A percentile compares a stretch with the other conserved stretches of the same genome.
These are phyloP conservation scores for Pseudogymnoascus sp. DNA, from an alignment of 2,329 filamentous ascomycete genomes.

Conservation along the genomic window DNA sequence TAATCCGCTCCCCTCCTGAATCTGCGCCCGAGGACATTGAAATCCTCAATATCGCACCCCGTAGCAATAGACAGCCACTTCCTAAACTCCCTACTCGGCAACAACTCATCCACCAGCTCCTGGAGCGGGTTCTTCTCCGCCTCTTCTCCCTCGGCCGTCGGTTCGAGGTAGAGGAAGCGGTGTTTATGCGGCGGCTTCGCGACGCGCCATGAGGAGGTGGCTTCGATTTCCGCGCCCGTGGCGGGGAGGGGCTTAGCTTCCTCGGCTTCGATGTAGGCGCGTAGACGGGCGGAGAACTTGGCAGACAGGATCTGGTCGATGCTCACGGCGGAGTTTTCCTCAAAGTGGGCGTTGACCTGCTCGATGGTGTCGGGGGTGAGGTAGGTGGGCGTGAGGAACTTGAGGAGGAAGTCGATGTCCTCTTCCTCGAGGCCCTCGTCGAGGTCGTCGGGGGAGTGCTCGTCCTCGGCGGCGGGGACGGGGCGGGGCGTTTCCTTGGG, in stretches of 20 bases:
- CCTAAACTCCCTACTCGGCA: slow-evolving; percentile 78
- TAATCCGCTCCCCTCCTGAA: slow-evolving; percentile 88
- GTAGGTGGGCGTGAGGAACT: slow-evolving; percentile 85
- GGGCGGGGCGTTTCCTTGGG: slow-evolving; percentile 55
- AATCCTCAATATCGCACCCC: slow-evolving; percentile 61
- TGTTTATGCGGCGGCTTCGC: slow-evolving; percentile 92
- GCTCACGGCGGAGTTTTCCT: slow-evolving; percentile 75
- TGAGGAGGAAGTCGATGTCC: slow-evolving; percentile 82
- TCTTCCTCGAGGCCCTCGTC: slow-evolving; percentile 54
- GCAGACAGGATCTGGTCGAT: slow-evolving; percentile 70
- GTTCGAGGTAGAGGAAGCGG: slow-evolving; percentile 75
- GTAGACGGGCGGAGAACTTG: slow-evolving; percentile 68
- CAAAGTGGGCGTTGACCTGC: slow-evolving; percentile 70
- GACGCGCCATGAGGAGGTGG: slow-evolving; percentile 57
- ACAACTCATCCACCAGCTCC: slow-evolving; percentile 71
- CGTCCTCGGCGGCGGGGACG: slow-evolving; percentile 22
- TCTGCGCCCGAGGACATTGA: slow-evolving; percentile 72
- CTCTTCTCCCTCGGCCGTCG: slow-evolving; percentile 27
- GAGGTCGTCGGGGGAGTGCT: slow-evolving; percentile 3
- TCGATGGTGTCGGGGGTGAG: slow-evolving; percentile 86
- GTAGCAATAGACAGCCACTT: slow-evolving; percentile 86
- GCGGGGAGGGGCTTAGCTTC: slow-evolving; percentile 44
- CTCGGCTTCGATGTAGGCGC: slow-evolving; percentile 59
- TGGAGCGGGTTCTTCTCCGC: slow-evolving; percentile 52
- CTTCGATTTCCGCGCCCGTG: slow-evolving; percentile 49